These are phyloP conservation scores for Wickerhamiella parazyma DNA, from an alignment of 805 yeast species.

Conservation along the genomic window DNA sequence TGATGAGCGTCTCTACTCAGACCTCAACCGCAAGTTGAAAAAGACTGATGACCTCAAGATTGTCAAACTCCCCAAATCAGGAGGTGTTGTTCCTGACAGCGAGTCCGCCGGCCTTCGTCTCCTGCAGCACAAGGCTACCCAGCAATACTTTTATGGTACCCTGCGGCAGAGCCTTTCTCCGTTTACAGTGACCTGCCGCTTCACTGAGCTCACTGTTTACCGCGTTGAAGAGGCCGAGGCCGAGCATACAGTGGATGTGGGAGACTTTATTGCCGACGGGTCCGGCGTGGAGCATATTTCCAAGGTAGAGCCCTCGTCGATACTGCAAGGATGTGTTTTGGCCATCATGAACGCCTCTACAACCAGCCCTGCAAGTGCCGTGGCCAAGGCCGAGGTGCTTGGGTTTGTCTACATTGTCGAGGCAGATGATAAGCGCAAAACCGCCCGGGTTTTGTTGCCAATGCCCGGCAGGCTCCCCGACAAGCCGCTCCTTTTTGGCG, in stretches of 20 bases:
- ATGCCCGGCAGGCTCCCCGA: slow-evolving; percentile 78
- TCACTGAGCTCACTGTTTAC: slow-evolving; percentile 46
- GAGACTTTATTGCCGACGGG: slow-evolving; percentile 12
- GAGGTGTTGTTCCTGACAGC: slow-evolving; percentile 66
- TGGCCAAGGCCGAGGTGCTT: slow-evolving; percentile 44
- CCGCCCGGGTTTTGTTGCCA: slow-evolving; percentile 63
- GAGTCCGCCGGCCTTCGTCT: slow-evolving; percentile 49
- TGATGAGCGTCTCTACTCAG: slow-evolving; percentile 48
- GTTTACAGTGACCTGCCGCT: slow-evolving; percentile 63
- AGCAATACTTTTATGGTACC: slow-evolving; percentile 83
- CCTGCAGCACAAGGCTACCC: slow-evolving; percentile 60
- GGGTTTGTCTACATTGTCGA: slow-evolving; percentile 66
- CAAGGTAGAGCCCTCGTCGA: slow-evolving; percentile 27
- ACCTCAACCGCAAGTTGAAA: slow-evolving; percentile 35
- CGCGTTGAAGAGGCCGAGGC: slow-evolving; percentile 34
- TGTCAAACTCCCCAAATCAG: slow-evolving; percentile 53
- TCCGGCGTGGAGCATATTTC: slow-evolving; percentile 25
- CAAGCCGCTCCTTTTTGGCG: slow-evolving; percentile 59
- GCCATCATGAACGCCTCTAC: slow-evolving; percentile 45
- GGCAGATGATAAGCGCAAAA: slow-evolving; percentile 62
- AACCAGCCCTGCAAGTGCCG: slow-evolving; percentile 34
- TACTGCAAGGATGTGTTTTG: slow-evolving; percentile 60
- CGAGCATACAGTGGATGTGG: slow-evolving; percentile 7
- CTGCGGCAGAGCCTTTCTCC: slow-evolving; percentile 57
- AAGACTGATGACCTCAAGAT: slow-evolving; percentile 26